Percentiles rank a stretch among this genome's conserved stretches.
These are phyloP conservation scores for Rheum nobile DNA, from an alignment of 148 eudicot species.

Conservation along the genomic window DNA sequence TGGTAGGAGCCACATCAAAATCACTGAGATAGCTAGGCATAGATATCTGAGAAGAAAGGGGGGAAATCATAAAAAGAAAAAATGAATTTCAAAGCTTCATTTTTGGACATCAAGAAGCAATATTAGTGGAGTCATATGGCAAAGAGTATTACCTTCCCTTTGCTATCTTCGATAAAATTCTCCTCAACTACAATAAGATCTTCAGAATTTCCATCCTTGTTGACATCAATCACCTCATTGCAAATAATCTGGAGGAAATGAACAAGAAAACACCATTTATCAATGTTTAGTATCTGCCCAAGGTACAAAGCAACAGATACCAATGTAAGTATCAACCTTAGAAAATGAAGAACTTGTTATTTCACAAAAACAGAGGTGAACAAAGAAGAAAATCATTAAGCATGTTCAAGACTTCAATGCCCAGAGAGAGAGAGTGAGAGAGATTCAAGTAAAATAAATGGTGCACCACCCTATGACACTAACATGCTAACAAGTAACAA, in stretches of 20 bases:
- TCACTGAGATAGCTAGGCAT: neutral
- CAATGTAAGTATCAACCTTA: neutral
- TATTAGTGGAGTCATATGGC: neutral
- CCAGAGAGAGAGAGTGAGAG: no score
- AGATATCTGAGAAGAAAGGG: neutral
- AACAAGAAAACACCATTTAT: neutral
- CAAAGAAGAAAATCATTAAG: no score
- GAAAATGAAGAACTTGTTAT: no score
- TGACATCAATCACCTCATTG: constrained; percentile 47
- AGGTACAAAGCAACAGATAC: neutral
- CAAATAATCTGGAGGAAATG: constrained; percentile 22
- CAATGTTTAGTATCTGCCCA: neutral
- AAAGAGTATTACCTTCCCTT: constrained; percentile 43
- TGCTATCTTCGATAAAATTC: constrained; percentile 21
- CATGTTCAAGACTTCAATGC: no score
- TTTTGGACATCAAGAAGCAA: neutral
- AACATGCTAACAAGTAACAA: neutral
- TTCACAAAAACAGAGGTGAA: no score
- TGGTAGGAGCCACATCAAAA: neutral
- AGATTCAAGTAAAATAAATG: no score
- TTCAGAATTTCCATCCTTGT: constrained; percentile 37
- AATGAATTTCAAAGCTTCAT: neutral
- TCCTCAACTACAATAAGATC: constrained; percentile 28
- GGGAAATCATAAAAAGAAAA: neutral
- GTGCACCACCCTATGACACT: neutral